Evolutionary conservation across 2,329 filamentous ascomycete genomes (phyloP), one percentile per base, ranked within the genome.

Genomic region (Exophiala oligosperma): DNA sequence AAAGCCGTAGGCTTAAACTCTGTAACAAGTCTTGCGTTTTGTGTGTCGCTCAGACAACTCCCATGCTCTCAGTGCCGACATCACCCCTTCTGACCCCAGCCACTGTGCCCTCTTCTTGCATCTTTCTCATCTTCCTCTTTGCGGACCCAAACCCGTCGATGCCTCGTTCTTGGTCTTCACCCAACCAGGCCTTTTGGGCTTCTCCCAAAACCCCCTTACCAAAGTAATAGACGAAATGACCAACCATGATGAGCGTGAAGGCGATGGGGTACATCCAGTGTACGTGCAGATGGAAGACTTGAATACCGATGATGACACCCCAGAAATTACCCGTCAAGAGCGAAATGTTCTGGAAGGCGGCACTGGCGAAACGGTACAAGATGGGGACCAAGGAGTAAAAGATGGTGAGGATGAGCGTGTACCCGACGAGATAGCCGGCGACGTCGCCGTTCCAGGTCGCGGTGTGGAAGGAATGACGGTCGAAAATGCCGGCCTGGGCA

Each of bases 331-430:
- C 91, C 1, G 94, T 97, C 60, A 99, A 80, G 64, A 99, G 79
- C 6, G 89, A 93, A 69, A 97, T 96, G 75, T 99, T 96, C 80
- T 97, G 95, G 77, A 99, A 97, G 21, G 92, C 93, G 2, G 94
- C 94, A 14, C 85, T 90, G 28, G 89, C 89, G 78, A 97, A 89
- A 64, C 94, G 90, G 75, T 97, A 87, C 63, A 99, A 82, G 54
- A 97, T 77, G 0, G 94, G 94, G 0, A 90, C 92, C 2, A 94
- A 79, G 6, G 87, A 86, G 79, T 99, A 99, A 77, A 99, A 99
- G 59, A 94, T 76, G 54, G 83, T 80, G 23, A 99, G 81, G 59
- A 87, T 86, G 17, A 97, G 75, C 0, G 94, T 97, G 75, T 93
- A 99, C 0, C 93, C 94, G n/a, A 87, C 81, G 38, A 97, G 79